Percentiles rank a stretch among this genome's conserved stretches.
phyloP scores from a whole-genome alignment of 1,284 basidiomycete species.

The Ceratobasidium sp. region DNA sequence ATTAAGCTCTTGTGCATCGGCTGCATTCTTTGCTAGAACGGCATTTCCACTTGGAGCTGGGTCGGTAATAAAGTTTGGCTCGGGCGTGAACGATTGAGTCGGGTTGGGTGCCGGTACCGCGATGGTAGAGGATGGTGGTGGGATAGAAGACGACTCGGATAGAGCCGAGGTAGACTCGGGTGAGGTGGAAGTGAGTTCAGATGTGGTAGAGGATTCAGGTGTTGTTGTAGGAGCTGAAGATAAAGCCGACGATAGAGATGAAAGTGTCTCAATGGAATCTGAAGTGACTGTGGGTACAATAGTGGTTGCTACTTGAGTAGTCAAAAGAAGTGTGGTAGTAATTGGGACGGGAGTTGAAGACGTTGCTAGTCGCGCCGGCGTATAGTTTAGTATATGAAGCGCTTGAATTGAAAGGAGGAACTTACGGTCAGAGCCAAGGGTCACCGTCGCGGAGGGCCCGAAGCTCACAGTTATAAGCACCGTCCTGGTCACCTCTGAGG shows the following conservation, averaged over 20 bases:
- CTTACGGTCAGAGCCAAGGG: background rate
- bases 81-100: background rate
- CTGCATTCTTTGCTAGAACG: background rate
- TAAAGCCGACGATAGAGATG: too few relatives aligned
- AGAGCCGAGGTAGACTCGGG: too few relatives aligned
- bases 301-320: background rate
- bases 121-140: background rate
- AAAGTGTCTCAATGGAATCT: too few relatives aligned
- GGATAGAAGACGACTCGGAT: background rate
- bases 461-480: conserved; percentile 9
- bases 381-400: too few relatives aligned
- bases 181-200: too few relatives aligned
- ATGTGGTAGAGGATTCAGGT: too few relatives aligned
- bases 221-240: too few relatives aligned
- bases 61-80: background rate
- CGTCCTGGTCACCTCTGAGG: background rate
- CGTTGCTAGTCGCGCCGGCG: too few relatives aligned
- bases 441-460: background rate
- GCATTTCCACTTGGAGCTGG: background rate
- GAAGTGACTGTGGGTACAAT: background rate
- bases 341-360: background rate
- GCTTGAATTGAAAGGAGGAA: too few relatives aligned
- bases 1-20: background rate
- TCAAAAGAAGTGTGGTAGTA: background rate
- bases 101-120: background rate